Evolutionary conservation across 2,329 filamentous ascomycete genomes (phyloP), one percentile per base, ranked within the genome.

Genomic region (Fusarium tricinctum): DNA sequence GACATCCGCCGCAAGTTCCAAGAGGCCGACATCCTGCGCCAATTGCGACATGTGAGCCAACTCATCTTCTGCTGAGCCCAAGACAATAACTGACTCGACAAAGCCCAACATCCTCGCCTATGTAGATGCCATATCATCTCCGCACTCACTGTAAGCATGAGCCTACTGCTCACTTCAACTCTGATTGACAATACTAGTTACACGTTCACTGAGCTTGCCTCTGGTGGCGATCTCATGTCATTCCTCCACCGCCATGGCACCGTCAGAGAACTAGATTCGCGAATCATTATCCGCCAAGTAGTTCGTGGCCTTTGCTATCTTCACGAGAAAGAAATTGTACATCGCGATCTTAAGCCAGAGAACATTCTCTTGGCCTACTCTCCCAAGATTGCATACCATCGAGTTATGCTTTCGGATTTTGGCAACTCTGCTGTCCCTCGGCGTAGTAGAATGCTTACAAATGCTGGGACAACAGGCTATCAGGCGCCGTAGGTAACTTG

Each of bases 31-130:
- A 81, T 88, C 32, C 79, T 89, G 39, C 81, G 82, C 12, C 82
- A 84, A 56, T 73, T 89, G 15, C 81, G 81, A 59, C 87, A 89
- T 76, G 87, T 87, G 78, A 59, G 84, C 71, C 22, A 6, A 20
- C 4, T 42, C 10, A 20, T 15, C 6, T 19, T 32, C 10, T 9
- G 42, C 23, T 23, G 23, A 23, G n/a, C 23, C 17, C 8, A 28
- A 43, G 15, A 50, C 22, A 26, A 14, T 22, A 32, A 39, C 69
- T 75, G 38, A 77, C 39, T 12, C 22, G 17, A 7, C 6, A 12
- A 40, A 88, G 86, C 86, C 85, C 8, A 87, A 89, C 62, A 83
- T 88, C 45, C 76, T 87, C 8, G 77, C 80, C 14, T 84, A 87
- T 55, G 78, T 81, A 38, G 83, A 86, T 45, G 84, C 86, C 0